Evolutionary conservation across 441 rosid genomes (phyloP).

Genomic region (Viola pubescens): DNA sequence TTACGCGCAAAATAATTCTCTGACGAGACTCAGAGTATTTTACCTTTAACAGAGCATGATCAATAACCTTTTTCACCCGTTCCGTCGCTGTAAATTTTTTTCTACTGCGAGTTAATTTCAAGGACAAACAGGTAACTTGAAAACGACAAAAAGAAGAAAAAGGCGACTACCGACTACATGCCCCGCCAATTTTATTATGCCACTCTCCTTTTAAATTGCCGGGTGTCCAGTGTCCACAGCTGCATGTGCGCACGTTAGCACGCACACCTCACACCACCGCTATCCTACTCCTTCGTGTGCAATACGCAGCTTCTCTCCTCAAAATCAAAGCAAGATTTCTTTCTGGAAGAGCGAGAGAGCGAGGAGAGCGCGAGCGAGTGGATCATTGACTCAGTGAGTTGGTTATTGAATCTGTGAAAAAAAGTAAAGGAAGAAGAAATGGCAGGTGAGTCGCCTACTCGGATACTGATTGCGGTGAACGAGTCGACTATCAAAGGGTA

Average conservation of each 20-base stretch:
- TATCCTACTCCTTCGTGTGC: conserved; percentile 11
- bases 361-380: not conserved
- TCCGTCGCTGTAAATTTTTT: too few species aligned
- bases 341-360: not conserved
- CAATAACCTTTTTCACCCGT: too few species aligned
- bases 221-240: conserved; percentile 6
- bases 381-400: too few species aligned
- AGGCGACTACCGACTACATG: not conserved
- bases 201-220: not conserved
- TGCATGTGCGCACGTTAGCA: conserved; percentile 17
- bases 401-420: too few species aligned
- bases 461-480: conserved; percentile 73
- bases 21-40: too few species aligned
- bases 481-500: conserved; percentile 78
- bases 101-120: too few species aligned
- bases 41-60: too few species aligned
- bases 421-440: too few species aligned
- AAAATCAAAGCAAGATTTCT: not conserved
- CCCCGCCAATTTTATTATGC: conserved; percentile 7
- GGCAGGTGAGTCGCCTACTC: conserved; percentile 30
- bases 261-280: not conserved
- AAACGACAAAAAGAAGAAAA: not conserved
- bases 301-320: conserved; percentile 4
- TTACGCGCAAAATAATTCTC: too few species aligned
- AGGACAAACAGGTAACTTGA: not conserved